These are phyloP conservation scores for Ascochyta lentis DNA, from an alignment of 2,329 filamentous ascomycete genomes.

Conservation along the genomic window DNA sequence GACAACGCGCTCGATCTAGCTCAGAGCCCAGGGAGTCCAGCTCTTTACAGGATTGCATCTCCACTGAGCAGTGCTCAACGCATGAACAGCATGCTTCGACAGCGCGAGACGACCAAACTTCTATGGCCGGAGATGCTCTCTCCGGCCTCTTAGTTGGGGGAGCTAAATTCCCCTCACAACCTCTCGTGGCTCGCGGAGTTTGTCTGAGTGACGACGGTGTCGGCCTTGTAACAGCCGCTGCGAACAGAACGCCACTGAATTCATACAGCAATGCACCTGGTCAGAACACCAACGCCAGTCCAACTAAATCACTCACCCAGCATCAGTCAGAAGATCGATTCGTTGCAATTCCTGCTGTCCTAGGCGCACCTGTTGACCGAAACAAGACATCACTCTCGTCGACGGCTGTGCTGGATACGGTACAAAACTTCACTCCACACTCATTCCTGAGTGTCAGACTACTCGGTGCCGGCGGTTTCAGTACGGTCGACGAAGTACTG, in stretches of 20 bases:
- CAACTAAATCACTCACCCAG: not conserved
- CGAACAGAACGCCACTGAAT: not conserved
- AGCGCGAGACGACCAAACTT: constrained; percentile 30
- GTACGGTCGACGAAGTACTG: constrained; percentile 48
- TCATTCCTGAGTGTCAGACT: constrained; percentile 47
- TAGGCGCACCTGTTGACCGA: not conserved
- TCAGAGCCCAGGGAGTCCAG: constrained; percentile 19
- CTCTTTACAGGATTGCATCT: constrained; percentile 7
- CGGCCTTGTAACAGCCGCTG: constrained; percentile 8
- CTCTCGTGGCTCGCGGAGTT: constrained; percentile 20
- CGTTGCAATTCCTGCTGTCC: not conserved
- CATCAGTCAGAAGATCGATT: not conserved
- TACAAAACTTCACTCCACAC: constrained; percentile 20
- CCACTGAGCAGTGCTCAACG: constrained; percentile 8
- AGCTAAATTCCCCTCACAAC: constrained; percentile 8
- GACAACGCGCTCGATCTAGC: not conserved
- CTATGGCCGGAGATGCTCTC: constrained; percentile 46
- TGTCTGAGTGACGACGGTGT: constrained; percentile 9
- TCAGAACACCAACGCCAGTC: constrained; percentile 14
- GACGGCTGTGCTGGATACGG: constrained; percentile 6
- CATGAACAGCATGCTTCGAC: constrained; percentile 23
- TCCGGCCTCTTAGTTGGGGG: constrained; percentile 25
- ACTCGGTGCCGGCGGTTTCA: constrained; percentile 47
- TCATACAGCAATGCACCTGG: constrained; percentile 2
- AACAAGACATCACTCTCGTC: not conserved